phyloP scores from a whole-genome alignment of 1,284 basidiomycete species.

The Malassezia equina region DNA sequence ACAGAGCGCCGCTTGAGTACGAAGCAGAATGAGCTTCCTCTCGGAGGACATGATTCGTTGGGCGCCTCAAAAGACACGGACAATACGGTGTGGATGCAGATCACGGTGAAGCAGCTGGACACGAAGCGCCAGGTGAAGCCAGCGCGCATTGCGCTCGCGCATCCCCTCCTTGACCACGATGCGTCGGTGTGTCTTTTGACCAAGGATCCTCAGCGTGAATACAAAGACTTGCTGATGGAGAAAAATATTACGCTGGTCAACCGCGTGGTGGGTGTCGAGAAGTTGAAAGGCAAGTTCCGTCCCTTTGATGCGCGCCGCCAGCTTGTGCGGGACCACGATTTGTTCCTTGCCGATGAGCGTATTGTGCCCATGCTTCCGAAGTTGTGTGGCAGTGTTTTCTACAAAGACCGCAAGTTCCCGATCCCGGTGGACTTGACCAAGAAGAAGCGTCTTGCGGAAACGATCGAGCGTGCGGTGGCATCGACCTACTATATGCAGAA shows the following conservation, averaged over 20 bases:
- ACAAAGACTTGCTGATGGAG: slow-evolving; percentile 76
- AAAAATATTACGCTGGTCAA: slow-evolving; percentile 76
- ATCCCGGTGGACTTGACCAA: slow-evolving; percentile 72
- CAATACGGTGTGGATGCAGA: slow-evolving; percentile 32
- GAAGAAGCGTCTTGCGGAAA: slow-evolving; percentile 74
- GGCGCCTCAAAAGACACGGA: slow-evolving; percentile 22
- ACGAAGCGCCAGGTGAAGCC: slow-evolving; percentile 31
- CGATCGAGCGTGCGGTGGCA: slow-evolving; percentile 77
- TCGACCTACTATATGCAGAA: slow-evolving; percentile 78
- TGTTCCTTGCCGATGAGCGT: slow-evolving; percentile 87
- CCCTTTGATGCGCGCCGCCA: slow-evolving; percentile 75
- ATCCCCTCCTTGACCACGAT: slow-evolving; percentile 72
- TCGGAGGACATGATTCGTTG: slow-evolving; percentile 21
- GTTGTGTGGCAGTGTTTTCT: slow-evolving; percentile 79
- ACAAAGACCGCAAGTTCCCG: slow-evolving; percentile 85
- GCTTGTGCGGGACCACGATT: slow-evolving; percentile 73
- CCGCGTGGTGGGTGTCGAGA: slow-evolving; percentile 72
- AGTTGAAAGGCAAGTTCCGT: slow-evolving; percentile 47
- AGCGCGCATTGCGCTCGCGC: slow-evolving; percentile 56
- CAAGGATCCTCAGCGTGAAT: slow-evolving; percentile 89
- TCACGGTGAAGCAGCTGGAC: slow-evolving; percentile 33
- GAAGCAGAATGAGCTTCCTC: slow-evolving; percentile 23
- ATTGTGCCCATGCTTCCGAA: slow-evolving; percentile 76
- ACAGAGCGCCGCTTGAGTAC: slow-evolving; percentile 1
- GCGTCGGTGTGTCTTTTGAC: slow-evolving; percentile 75